phyloP scores from a whole-genome alignment of 306 rosid genomes.

The Glycine latifolia region DNA sequence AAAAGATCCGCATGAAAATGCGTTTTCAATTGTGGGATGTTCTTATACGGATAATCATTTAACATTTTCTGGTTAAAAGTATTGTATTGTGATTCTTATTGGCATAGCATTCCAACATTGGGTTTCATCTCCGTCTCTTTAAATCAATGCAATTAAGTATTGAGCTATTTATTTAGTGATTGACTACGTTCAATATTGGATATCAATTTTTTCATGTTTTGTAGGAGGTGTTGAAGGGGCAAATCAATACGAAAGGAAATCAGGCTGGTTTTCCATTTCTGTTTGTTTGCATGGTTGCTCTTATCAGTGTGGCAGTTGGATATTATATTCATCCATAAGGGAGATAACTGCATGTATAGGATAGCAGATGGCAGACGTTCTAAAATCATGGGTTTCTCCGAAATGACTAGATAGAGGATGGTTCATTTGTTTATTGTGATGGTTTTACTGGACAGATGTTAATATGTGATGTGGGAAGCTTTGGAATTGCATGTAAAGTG shows the following conservation, averaged over 20 bases:
- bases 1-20: not conserved
- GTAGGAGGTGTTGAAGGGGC: constrained; percentile 73
- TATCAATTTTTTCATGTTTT: constrained; percentile 40
- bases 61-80: not conserved
- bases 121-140: constrained; percentile 15
- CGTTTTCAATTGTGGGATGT: not conserved
- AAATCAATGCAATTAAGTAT: constrained; percentile 10
- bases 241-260: constrained; percentile 48
- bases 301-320: constrained; percentile 71
- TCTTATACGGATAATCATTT: constrained; percentile 25
- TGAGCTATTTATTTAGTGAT: constrained; percentile 19
- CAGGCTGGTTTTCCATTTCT: constrained; percentile 79
- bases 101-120: too few relatives aligned
- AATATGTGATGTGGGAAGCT: constrained; percentile 52
- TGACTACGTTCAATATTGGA: not conserved
- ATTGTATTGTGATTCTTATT: constrained; percentile 11
- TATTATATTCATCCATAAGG: constrained; percentile 68
- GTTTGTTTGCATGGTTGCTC: constrained; percentile 77
- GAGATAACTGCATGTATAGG: constrained; percentile 35
- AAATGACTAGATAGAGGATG: constrained; percentile 42
- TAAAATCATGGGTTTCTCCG: constrained; percentile 39
- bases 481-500: constrained; percentile 52
- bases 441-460: constrained; percentile 45
- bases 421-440: constrained; percentile 53
- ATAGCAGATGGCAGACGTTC: not conserved